These are phyloP conservation scores for Tephrocybe sp. DNA, from an alignment of 768 basidiomycete genomes.

Conservation along the genomic window DNA sequence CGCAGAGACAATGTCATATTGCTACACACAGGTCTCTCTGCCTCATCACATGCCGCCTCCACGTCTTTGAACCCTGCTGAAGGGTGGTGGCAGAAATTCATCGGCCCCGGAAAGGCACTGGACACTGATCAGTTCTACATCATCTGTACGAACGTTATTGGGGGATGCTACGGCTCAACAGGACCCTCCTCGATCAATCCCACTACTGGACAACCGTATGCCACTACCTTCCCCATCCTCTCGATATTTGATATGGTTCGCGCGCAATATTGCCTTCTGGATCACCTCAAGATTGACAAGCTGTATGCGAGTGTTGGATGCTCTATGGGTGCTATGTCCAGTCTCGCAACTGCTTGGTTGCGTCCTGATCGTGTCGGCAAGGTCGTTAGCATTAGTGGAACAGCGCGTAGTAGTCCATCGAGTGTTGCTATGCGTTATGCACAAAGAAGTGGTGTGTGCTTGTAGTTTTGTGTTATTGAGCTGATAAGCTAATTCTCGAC, in stretches of 20 bases:
- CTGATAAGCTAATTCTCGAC: neutral
- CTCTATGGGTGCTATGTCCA: slow-evolving; percentile 99
- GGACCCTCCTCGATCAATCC: slow-evolving; percentile 88
- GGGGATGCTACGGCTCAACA: slow-evolving; percentile 96
- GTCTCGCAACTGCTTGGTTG: slow-evolving; percentile 92
- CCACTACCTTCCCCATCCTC: slow-evolving; percentile 86
- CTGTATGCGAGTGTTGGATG: slow-evolving; percentile 93
- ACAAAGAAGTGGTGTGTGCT: slow-evolving; percentile 83
- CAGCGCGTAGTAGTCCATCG: slow-evolving; percentile 87
- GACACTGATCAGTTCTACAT: slow-evolving; percentile 93
- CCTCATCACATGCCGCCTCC: slow-evolving; percentile 91
- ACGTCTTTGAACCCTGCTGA: slow-evolving; percentile 72
- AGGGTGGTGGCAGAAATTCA: slow-evolving; percentile 99
- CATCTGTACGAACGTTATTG: slow-evolving; percentile 95
- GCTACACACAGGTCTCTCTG: slow-evolving; percentile 93
- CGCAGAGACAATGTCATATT: slow-evolving; percentile 85
- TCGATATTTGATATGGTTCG: slow-evolving; percentile 97
- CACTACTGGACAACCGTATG: slow-evolving; percentile 67
- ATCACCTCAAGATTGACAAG: slow-evolving; percentile 77
- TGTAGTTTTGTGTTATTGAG: neutral
- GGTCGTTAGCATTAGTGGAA: slow-evolving; percentile 92
- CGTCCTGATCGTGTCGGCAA: slow-evolving; percentile 86
- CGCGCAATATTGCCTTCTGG: slow-evolving; percentile 85
- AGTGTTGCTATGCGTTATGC: slow-evolving; percentile 96
- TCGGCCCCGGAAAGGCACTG: slow-evolving; percentile 90